Base-by-base conservation (phyloP, 2,329 filamentous ascomycete species). In the Fusarium circinatum region DNA sequence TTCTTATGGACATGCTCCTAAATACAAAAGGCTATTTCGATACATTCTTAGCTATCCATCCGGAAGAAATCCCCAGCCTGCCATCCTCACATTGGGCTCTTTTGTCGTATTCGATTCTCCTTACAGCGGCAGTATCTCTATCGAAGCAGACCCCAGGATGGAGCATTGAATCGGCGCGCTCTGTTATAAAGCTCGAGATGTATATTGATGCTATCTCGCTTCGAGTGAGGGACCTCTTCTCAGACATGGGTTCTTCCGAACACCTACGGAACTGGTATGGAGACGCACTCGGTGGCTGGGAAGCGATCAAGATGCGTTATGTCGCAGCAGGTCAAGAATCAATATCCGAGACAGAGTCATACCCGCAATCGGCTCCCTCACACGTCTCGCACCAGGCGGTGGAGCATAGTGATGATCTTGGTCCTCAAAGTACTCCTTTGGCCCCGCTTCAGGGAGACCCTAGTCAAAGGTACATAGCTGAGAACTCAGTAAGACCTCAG, bases 61-160 rank as follows among this genome's bases (percentile, higher is more conserved):
- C 24, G 0, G 24, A 45, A 20, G 7, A 7, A 3, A 4, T 45
- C 17, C 17, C 17, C 0, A 20, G 17, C 5, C 42, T 45, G 6
- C 24, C 42, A 13, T 45, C 42, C 17, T 18, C 24, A 13, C 24
- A 26, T 26, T 45, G 42, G 42, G 42, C 42, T 45, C 8, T 20
- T 26, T 20, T 45, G 17, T 7, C 17, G 6, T 26, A 45, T n/a
- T 26, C 42, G 0, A 26, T 45, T 8, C 42, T 45, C 5, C 42
- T 45, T 13, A 9, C 24, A 26, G 17, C 42, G 2, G 17, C 42
- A 1, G 7, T 45, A 26, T 45, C 42, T 13, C 24, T 45, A 12
- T 26, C 42, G 3, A 20, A 3, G 5, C 42, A 45, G 42, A 26
- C 24, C 11, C 17, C 5, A 20, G 42, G 24, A 45, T 26, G 24